A percentile compares a stretch with the other conserved stretches of the same genome.
phyloP scores from a whole-genome alignment of 2,329 filamentous ascomycete species.

The Penicillium sp. region DNA sequence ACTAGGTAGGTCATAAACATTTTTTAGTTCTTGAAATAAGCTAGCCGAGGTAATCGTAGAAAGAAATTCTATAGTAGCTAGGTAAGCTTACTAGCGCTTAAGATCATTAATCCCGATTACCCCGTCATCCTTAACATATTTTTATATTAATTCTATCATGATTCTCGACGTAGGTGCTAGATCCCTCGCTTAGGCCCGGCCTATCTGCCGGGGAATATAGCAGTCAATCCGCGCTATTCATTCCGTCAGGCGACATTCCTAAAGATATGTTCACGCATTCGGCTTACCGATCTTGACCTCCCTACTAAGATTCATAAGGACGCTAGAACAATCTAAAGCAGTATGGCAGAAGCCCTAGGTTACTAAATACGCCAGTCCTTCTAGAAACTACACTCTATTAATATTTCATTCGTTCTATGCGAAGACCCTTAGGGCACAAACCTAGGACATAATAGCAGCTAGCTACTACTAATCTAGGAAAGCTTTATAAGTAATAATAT shows the following conservation, averaged over 20 bases:
- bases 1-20: constrained; percentile 4
- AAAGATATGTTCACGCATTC: not conserved
- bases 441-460: constrained; percentile 21
- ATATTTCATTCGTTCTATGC: not conserved
- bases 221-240: not conserved
- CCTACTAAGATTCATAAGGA: constrained; percentile 22
- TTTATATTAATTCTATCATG: not conserved
- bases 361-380: not conserved
- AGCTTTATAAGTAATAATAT: constrained; percentile 17
- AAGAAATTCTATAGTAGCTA: constrained; percentile 14
- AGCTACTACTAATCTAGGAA: constrained; percentile 21
- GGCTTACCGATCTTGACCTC: constrained; percentile 27
- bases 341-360: constrained; percentile 11
- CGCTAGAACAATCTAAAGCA: constrained; percentile 24
- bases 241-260: not conserved
- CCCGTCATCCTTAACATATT: not conserved
- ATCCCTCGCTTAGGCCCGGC: not conserved
- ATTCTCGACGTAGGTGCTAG: not conserved
- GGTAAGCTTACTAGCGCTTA: constrained; percentile 2
- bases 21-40: constrained; percentile 19
- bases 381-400: not conserved
- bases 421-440: not conserved
- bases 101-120: not conserved
- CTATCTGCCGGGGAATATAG: not conserved
- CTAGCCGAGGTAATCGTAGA: constrained; percentile 13